phyloP scores from a whole-genome alignment of 768 basidiomycete species.

The Tricholoma flavovirens region DNA sequence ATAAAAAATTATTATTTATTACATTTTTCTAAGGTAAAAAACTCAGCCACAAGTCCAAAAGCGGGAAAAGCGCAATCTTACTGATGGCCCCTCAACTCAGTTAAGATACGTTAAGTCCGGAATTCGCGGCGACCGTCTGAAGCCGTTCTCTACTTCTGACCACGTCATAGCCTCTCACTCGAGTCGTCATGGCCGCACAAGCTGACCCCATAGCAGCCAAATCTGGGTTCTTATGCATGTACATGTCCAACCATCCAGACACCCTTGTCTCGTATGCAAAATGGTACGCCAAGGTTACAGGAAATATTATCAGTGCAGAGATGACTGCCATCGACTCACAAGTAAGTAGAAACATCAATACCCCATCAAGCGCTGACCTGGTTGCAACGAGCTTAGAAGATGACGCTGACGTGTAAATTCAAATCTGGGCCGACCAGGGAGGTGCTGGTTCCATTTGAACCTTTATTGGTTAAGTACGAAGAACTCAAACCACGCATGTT shows the following conservation, averaged over 20 bases:
- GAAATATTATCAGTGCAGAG: constrained; percentile 53
- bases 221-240: constrained; percentile 72
- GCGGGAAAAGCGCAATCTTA: too few species aligned
- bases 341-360: constrained; percentile 28
- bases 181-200: background rate
- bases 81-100: too few species aligned
- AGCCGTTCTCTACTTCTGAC: background rate
- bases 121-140: too few species aligned
- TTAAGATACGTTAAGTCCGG: too few species aligned
- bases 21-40: too few species aligned
- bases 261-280: constrained; percentile 82
- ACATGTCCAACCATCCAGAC: constrained; percentile 82
- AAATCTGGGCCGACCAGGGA: constrained; percentile 42
- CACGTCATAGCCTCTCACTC: background rate
- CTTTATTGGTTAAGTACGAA: constrained; percentile 68
- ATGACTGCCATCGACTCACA: constrained; percentile 68
- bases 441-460: constrained; percentile 57
- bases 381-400: constrained; percentile 39
- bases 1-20: too few species aligned
- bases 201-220: constrained; percentile 68
- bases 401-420: constrained; percentile 61
- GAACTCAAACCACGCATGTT: constrained; percentile 78
- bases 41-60: too few species aligned
- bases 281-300: constrained; percentile 61
- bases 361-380: background rate